Percentiles rank a stretch among this genome's conserved stretches.
These are phyloP conservation scores for Jacaranda mimosifolia DNA, from an alignment of 257 asterid species.

Conservation along the genomic window DNA sequence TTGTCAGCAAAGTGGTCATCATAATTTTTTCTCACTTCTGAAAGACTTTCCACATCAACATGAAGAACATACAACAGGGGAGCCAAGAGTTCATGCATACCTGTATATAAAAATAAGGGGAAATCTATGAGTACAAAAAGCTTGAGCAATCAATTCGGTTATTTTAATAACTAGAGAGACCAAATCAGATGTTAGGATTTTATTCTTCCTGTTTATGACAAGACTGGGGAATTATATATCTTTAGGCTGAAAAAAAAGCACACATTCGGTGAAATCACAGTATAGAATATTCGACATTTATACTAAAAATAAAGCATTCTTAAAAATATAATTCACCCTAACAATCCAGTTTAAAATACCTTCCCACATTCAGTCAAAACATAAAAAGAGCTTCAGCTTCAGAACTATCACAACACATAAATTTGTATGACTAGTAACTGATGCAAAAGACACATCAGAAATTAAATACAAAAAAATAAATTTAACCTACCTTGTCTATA, in stretches of 20 bases:
- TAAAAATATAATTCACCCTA: neutral
- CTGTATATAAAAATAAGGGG: constrained; percentile 48
- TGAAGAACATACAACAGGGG: constrained; percentile 83
- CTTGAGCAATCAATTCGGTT: neutral
- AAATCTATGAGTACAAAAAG: constrained; percentile 22
- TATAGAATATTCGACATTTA: neutral
- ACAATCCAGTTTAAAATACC: neutral
- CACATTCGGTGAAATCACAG: neutral
- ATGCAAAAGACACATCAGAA: neutral
- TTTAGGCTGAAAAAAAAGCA: neutral
- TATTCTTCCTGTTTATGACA: too few species aligned
- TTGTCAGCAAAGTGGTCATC: constrained; percentile 78
- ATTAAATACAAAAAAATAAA: neutral
- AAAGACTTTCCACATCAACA: constrained; percentile 64
- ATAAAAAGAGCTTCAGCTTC: neutral
- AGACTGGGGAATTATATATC: neutral
- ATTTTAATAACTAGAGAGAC: neutral
- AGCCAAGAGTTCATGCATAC: constrained; percentile 92
- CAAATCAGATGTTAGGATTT: too few species aligned
- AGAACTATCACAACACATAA: constrained; percentile 11
- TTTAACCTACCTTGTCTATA: constrained; percentile 78
- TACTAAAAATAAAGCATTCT: neutral
- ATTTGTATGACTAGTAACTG: neutral
- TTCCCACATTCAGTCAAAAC: constrained; percentile 6
- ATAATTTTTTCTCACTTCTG: constrained; percentile 66